Percentiles rank a stretch among this genome's conserved stretches.
These are phyloP conservation scores for Sporothrix globosa DNA, from an alignment of 2,329 filamentous ascomycete species.

Conservation along the genomic window DNA sequence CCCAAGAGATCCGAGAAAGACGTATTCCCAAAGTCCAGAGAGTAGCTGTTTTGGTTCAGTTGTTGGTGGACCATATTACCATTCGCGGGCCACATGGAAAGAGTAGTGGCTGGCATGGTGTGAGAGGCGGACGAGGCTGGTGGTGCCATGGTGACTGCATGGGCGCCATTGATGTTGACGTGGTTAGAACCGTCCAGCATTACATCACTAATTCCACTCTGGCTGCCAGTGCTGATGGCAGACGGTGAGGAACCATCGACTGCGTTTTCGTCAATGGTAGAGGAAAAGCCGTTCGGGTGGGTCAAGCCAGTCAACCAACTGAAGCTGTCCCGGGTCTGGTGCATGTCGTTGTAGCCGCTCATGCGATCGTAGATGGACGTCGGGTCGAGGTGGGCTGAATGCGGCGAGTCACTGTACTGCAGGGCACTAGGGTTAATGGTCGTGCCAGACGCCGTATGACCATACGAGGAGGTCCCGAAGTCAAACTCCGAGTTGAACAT, in stretches of 20 bases:
- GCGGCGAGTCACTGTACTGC: constrained; percentile 77
- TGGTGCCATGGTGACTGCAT: constrained; percentile 50
- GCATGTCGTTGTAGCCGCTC: constrained; percentile 40
- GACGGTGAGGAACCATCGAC: constrained; percentile 94
- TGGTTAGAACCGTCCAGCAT: constrained; percentile 83
- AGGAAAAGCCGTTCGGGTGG: constrained; percentile 69
- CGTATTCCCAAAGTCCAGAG: constrained; percentile 72
- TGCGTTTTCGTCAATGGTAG: constrained; percentile 68
- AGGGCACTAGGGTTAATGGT: constrained; percentile 74
- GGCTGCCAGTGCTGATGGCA: constrained; percentile 91
- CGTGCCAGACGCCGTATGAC: constrained; percentile 60
- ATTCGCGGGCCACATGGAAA: constrained; percentile 68
- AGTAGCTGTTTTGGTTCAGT: constrained; percentile 68
- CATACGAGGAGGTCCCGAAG: constrained; percentile 71
- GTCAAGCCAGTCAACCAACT: constrained; percentile 84
- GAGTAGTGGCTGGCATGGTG: constrained; percentile 1
- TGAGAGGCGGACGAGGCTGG: constrained; percentile 48
- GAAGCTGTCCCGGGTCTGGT: constrained; percentile 66
- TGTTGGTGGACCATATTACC: constrained; percentile 63
- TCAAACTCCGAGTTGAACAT: constrained; percentile 70
- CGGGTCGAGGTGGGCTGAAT: constrained; percentile 64
- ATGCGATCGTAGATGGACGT: constrained; percentile 46
- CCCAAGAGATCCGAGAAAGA: constrained; percentile 78
- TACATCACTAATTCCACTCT: constrained; percentile 86
- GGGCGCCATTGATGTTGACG: constrained; percentile 36